Evolutionary conservation across 2,329 filamentous ascomycete genomes (phyloP).

Genomic region (Aspergillus versicolor): DNA sequence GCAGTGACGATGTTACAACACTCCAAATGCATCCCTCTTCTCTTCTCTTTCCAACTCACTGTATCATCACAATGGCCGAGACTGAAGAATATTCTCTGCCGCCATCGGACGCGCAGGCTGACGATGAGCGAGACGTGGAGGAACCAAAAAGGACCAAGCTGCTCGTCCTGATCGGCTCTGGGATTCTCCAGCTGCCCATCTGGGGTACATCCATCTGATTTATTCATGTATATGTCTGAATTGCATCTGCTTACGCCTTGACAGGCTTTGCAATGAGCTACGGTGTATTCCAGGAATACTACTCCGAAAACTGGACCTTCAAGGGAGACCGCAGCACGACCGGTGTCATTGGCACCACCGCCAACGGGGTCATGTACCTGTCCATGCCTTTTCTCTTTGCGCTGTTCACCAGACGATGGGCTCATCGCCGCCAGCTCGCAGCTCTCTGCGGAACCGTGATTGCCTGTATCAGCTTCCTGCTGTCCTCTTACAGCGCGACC

Average conservation of each 20-base stretch:
- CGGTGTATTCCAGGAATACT: conserved; percentile 9
- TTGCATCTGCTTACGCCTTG: not conserved
- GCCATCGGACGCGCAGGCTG: not conserved
- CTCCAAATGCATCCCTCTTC: too few relatives aligned
- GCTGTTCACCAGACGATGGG: conserved; percentile 5
- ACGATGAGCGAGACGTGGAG: not conserved
- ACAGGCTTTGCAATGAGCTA: conserved; percentile 10
- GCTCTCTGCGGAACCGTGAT: conserved; percentile 5
- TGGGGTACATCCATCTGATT: not conserved
- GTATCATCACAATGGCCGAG: not conserved
- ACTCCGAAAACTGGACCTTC: conserved; percentile 6
- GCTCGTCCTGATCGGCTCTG: conserved; percentile 3
- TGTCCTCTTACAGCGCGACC: conserved; percentile 1
- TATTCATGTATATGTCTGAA: not conserved
- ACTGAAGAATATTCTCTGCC: not conserved
- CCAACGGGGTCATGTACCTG: conserved; percentile 10
- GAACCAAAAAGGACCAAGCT: conserved; percentile 1
- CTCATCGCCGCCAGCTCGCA: conserved; percentile 1
- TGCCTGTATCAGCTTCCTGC: conserved; percentile 4
- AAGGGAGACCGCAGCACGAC: conserved; percentile 6
- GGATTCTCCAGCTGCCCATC: conserved; percentile 8
- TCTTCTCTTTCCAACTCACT: too few relatives aligned
- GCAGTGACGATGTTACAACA: too few relatives aligned
- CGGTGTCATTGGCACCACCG: conserved; percentile 8
- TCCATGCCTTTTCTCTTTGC: conserved; percentile 9